Evolutionary conservation across 1,284 basidiomycete species (phyloP), one percentile per base, ranked within the genome.

Genomic region (Macrocystidia cucumis): DNA sequence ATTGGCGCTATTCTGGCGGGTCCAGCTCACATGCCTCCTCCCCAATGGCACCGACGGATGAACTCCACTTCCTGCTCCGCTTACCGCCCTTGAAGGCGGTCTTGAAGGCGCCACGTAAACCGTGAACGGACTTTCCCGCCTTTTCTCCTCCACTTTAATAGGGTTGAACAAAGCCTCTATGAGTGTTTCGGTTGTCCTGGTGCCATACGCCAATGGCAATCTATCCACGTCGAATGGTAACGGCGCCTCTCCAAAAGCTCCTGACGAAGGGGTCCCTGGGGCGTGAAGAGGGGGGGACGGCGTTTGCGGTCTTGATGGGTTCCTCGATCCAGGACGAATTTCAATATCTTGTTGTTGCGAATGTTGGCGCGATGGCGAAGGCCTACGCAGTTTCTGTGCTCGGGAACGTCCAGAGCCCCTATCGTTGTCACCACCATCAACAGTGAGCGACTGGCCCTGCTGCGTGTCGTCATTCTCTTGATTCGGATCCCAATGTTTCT

Each of bases 111-210:
- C 37, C 7, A 63, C 54, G 40, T 66, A 74, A 40, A 74, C 66
- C 19, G 78, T 81, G 54, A 82, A 82, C 6, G 79, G 79, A 11
- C 62, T 67, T 35, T 70, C 62, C 21, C 58, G 55, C n/a, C 49
- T 46, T 13, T 53, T 60, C 11, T 71, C 62, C 4, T 58, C 66
- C 9, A 65, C 65, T 6, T 65, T 64, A 2, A 69, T 62, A 3
- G 83, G 83, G 46, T 87, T 87, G 52, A 87, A 87, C 18, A 87
- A 54, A 5, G 81, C 75, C 39, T 87, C 84, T 44, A 87, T 86
- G 31, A 87, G 65, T 31, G 65, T 64, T 49, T 84, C 80, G 0
- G 79, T 83, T 16, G 74, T 72, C 40, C 69, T 67, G 2, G 75
- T 64, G 1, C 76, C 75, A 42, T 69, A 66, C 9, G 72, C 67